These are phyloP conservation scores for Coemansia pectinata DNA, from an alignment of 192 early-diverging fungal species.

Conservation along the genomic window DNA sequence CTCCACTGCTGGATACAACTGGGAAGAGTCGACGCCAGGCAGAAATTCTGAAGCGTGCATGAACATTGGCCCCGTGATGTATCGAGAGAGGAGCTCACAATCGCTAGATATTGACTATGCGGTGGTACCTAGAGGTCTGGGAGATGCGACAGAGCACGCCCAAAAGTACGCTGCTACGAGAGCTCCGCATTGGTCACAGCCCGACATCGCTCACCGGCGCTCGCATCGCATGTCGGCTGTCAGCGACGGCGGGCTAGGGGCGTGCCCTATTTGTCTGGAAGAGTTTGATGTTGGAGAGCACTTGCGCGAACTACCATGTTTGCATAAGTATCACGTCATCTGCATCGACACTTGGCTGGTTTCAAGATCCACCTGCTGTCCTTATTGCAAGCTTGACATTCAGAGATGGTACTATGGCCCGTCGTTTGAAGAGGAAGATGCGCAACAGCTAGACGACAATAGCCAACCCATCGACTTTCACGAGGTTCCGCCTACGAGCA, in stretches of 20 bases:
- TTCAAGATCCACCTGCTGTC: slow-evolving; percentile 54
- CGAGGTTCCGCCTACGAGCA: slow-evolving; percentile 2
- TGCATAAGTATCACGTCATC: slow-evolving; percentile 64
- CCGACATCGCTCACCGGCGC: slow-evolving; percentile 27
- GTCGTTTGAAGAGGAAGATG: slow-evolving; percentile 22
- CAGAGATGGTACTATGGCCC: slow-evolving; percentile 51
- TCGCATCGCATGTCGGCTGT: slow-evolving; percentile 16
- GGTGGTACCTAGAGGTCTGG: background rate
- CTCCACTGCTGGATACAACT: slow-evolving; percentile 2
- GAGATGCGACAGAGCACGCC: background rate
- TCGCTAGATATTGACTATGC: slow-evolving; percentile 29
- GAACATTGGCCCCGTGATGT: slow-evolving; percentile 19
- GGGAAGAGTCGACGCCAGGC: slow-evolving; percentile 15
- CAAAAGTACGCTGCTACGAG: slow-evolving; percentile 14
- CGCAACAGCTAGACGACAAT: background rate
- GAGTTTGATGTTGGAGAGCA: slow-evolving; percentile 67
- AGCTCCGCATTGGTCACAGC: slow-evolving; percentile 29
- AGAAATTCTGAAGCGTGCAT: background rate
- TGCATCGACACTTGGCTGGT: slow-evolving; percentile 70
- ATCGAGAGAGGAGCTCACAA: slow-evolving; percentile 26
- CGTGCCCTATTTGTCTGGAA: slow-evolving; percentile 70
- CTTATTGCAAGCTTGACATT: slow-evolving; percentile 55
- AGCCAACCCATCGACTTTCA: slow-evolving; percentile 15
- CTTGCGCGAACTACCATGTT: slow-evolving; percentile 65
- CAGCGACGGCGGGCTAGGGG: slow-evolving; percentile 35